A percentile compares a stretch with the other conserved stretches of the same genome.
phyloP scores from a whole-genome alignment of 352 stramenopile genomes.

The Aphanomyces astaci region DNA sequence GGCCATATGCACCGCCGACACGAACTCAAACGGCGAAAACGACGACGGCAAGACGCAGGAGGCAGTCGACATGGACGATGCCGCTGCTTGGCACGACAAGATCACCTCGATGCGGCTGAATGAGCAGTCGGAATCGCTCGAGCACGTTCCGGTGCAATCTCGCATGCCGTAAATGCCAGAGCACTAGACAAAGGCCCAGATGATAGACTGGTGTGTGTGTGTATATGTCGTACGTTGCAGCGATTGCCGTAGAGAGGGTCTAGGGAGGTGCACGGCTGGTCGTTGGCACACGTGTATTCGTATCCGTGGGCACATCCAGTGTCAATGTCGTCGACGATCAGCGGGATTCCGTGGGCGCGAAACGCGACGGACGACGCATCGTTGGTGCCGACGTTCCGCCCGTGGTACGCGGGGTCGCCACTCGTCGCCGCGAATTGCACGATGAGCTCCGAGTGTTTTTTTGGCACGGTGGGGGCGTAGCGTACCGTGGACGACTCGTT shows the following conservation, averaged over 20 bases:
- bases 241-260: neutral
- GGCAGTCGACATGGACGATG: conserved; percentile 29
- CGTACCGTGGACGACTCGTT: conserved; percentile 39
- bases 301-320: conserved; percentile 40
- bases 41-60: conserved; percentile 1
- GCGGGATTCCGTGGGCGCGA: conserved; percentile 35
- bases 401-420: conserved; percentile 37
- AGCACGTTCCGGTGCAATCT: conserved; percentile 39
- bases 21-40: conserved; percentile 39
- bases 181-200: conserved; percentile 37
- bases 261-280: conserved; percentile 33
- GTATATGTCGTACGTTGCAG: conserved; percentile 11
- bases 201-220: conserved; percentile 4
- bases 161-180: conserved; percentile 47
- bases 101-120: conserved; percentile 43
- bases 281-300: conserved; percentile 52
- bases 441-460: conserved; percentile 37
- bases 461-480: conserved; percentile 47
- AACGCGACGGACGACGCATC: conserved; percentile 32
- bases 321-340: conserved; percentile 52
- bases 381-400: conserved; percentile 42
- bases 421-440: conserved; percentile 38
- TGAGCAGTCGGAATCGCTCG: conserved; percentile 35
- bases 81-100: conserved; percentile 30
- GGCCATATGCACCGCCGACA: conserved; percentile 46